A percentile compares a stretch with the other conserved stretches of the same genome.
Evolutionary conservation across 768 basidiomycete species (phyloP).

Genomic region (Favolaschia claudopus): DNA sequence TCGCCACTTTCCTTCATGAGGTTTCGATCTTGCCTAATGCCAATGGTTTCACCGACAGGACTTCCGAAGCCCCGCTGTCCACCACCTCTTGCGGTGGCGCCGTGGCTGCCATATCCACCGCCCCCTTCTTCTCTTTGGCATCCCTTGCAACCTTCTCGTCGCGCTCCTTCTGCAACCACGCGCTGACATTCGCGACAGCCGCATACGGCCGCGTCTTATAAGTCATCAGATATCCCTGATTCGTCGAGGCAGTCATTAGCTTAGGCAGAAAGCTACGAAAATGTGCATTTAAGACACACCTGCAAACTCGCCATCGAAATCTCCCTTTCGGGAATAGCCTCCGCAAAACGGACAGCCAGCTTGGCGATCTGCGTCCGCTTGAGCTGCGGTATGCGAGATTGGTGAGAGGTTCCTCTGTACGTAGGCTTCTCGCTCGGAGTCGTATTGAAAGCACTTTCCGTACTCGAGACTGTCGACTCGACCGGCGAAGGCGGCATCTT

Average conservation of each 20-base stretch:
- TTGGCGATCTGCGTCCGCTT: conserved; percentile 38
- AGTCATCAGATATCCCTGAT: conserved; percentile 57
- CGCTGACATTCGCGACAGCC: conserved; percentile 48
- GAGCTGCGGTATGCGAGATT: conserved; percentile 41
- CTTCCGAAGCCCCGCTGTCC: too few species aligned
- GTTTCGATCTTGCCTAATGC: too few species aligned
- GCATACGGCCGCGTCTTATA: conserved; percentile 62
- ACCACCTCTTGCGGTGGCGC: conserved; percentile 16
- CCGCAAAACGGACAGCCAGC: conserved; percentile 60
- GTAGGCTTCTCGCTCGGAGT: conserved; percentile 8
- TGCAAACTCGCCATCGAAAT: conserved; percentile 49
- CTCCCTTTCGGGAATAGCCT: conserved; percentile 46
- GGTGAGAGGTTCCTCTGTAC: conserved; percentile 35
- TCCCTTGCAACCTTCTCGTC: conserved; percentile 5
- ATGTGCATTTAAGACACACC: conserved; percentile 9
- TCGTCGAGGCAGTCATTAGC: not conserved
- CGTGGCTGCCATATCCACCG: conserved; percentile 15
- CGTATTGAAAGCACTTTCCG: not conserved
- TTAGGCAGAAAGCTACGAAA: not conserved
- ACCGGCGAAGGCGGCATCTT: not conserved
- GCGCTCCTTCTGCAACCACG: conserved; percentile 54
- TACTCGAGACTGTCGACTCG: not conserved
- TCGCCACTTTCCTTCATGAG: too few species aligned
- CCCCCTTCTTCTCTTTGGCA: conserved; percentile 22
- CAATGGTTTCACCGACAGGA: too few species aligned